Base-by-base conservation (phyloP, 2,329 filamentous ascomycete genomes). In the Neoarthrinium moseri region DNA sequence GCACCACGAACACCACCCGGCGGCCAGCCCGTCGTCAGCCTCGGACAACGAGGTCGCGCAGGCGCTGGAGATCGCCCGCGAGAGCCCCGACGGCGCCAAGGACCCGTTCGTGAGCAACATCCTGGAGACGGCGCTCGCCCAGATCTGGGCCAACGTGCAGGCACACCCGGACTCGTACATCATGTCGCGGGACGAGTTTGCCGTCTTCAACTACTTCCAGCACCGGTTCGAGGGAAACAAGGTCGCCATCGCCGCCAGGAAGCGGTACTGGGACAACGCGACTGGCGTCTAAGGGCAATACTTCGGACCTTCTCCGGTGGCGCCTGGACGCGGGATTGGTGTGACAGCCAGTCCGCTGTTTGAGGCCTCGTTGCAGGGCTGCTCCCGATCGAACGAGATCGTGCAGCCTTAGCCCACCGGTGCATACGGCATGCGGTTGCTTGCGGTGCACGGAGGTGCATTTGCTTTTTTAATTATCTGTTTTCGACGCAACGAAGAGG, bases 161-260 rank as follows among this genome's bases (percentile, higher is more conserved):
- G 71, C 73, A 4, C 71, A 84, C 24, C 87, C 87, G 2, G 68
- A 78, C 41, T 72, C 73, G n/a, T 95, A 92, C 65, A 67, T 94
- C 52, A 83, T 95, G 72, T 82, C 74, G 26, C 74, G 78, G 51
- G 83, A 89, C 65, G 89, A 95, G 68, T 95, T 94, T 59, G 82
- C 87, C 45, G 77, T 95, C 49, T 91, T 95, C 80, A 95, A 94
- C 72, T 92, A 86, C 66, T 92, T 87, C 65, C 84, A 87, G 51
- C 68, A 78, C 51, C 79, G 85, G 8, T 90, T 86, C 60, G 64
- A 70, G 23, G 78, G 80, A 49, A 64, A 77, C 52, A 60, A 69
- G 52, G 56, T 69, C n/a, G 74, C 74, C 32, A 59, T 68, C n/a
- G 65, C 62, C 29, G 78, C 78, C 15, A 68, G 70, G 50, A 72